Evolutionary conservation across 768 basidiomycete genomes (phyloP).

Genomic region (Gymnopilus dilepis): DNA sequence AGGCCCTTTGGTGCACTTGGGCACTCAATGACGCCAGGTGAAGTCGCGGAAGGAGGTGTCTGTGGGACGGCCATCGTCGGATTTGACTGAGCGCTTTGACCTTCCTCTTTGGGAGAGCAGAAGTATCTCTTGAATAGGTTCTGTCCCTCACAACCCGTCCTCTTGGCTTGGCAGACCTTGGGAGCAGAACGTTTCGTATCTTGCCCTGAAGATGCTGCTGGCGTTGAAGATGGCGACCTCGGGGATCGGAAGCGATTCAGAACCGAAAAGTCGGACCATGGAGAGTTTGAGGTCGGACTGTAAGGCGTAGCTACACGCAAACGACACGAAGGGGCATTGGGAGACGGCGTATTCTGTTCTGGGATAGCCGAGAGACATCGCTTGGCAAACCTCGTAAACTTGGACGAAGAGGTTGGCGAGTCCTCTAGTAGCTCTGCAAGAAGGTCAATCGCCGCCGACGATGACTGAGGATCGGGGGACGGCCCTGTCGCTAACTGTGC

Average conservation of each 20-base stretch:
- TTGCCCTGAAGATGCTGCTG: not conserved
- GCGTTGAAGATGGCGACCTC: not conserved
- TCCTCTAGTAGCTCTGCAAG: constrained; percentile 1
- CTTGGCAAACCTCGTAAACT: constrained; percentile 18
- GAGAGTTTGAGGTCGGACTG: not conserved
- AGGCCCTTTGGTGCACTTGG: constrained; percentile 13
- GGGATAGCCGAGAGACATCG: constrained; percentile 20
- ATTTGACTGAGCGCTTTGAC: not conserved
- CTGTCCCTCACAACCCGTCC: not conserved
- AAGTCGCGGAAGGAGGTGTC: not conserved
- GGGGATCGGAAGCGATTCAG: constrained; percentile 11
- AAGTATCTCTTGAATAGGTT: not conserved
- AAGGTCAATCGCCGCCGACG: not conserved
- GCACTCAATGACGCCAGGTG: constrained; percentile 21
- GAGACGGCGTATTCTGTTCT: constrained; percentile 16
- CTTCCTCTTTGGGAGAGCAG: not conserved
- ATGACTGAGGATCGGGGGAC: constrained; percentile 4
- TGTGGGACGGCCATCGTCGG: not conserved
- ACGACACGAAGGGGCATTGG: constrained; percentile 6
- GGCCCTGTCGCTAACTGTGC: not conserved
- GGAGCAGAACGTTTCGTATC: not conserved
- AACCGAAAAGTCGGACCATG: not conserved
- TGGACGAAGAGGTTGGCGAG: constrained; percentile 9
- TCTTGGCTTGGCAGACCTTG: not conserved
- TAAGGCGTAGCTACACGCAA: not conserved